phyloP scores from a whole-genome alignment of 2,329 filamentous ascomycete genomes.

The Trichocomaceae sp. region DNA sequence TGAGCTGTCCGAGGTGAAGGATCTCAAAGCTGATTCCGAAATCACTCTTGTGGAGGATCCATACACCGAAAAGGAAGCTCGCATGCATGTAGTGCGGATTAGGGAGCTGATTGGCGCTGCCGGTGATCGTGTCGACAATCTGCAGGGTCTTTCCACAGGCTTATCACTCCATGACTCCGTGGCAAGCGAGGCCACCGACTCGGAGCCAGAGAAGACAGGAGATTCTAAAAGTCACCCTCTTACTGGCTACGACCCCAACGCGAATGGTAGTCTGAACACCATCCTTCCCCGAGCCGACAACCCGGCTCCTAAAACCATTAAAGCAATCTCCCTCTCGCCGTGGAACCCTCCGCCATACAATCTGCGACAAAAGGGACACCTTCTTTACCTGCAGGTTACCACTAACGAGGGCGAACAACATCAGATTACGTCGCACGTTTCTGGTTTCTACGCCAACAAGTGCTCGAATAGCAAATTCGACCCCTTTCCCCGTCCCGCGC shows the following conservation, averaged over 20 bases:
- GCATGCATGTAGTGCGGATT: conserved; percentile 86
- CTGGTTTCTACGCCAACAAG: conserved; percentile 95
- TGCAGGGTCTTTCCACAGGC: conserved; percentile 80
- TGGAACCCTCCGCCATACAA: conserved; percentile 97
- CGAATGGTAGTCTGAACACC: conserved; percentile 59
- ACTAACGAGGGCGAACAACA: conserved; percentile 93
- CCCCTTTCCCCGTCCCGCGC: conserved; percentile 69
- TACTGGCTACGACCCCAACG: conserved; percentile 70
- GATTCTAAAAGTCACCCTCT: conserved; percentile 48
- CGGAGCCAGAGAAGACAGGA: conserved; percentile 23
- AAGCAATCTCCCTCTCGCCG: conserved; percentile 76
- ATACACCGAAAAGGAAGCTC: conserved; percentile 96
- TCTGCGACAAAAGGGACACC: conserved; percentile 81
- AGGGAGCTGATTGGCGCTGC: conserved; percentile 89
- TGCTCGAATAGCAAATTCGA: conserved; percentile 94
- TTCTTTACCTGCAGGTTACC: conserved; percentile 81
- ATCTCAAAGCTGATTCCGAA: conserved; percentile 68
- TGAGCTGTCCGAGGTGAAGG: conserved; percentile 81
- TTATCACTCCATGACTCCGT: conserved; percentile 81
- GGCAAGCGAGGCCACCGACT: conserved; percentile 38
- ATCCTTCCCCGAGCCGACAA: conserved; percentile 64
- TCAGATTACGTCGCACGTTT: conserved; percentile 87
- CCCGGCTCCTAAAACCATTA: conserved; percentile 79
- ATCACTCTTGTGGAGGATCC: conserved; percentile 83
- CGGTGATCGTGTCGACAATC: conserved; percentile 76